Base-by-base conservation (phyloP, 176 grass and related monocot species). In the Dactylis glomerata region DNA sequence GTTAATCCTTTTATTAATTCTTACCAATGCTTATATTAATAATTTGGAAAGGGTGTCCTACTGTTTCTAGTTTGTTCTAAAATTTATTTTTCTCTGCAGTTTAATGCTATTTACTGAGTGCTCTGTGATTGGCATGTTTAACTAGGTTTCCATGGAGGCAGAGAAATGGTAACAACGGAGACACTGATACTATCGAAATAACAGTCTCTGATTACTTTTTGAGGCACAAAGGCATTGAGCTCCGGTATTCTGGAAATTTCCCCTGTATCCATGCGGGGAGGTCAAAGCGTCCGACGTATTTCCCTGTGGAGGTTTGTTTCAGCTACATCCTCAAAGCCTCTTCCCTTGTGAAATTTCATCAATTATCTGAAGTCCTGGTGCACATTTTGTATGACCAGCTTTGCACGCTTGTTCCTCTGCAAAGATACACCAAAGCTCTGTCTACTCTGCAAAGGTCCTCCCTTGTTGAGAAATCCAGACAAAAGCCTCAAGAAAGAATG, bases 361-460 rank as follows among this genome's bases (percentile, higher is more conserved):
- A 3, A 37, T 11, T 26, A 70, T 77, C 33, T 67, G n/a, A 68
- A 42, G 31, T 73, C 6, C 56, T 89, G 61, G 16, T 81, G 8
- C 41, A 57, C 7, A n/a, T 82, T 83, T 76, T 81, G 40, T 66
- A n/a, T 40, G 88, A 28, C 40, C 74, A 98, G 92, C 87, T 98
- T 6, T 98, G 93, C 73, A 82, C 41, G 0, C 77, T 95, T 36
- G 50, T 98, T 56, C 87, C 96, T 8, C 75, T 98, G 34, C 96
- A 95, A 90, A 85, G 93, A 76, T 98, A 98, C 67, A 98, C 96
- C 12, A 98, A 93, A 74, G 82, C 91, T 30, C 84, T 98, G 73
- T 92, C 96, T 36, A 90, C 87, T 2, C 82, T 89, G 31, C 96
- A 93, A 79, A 89, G 96, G 31, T 77, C 92, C 61, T 79, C 79